phyloP scores from a whole-genome alignment of 768 basidiomycete genomes.

The Lactarius pseudohatsudake region DNA sequence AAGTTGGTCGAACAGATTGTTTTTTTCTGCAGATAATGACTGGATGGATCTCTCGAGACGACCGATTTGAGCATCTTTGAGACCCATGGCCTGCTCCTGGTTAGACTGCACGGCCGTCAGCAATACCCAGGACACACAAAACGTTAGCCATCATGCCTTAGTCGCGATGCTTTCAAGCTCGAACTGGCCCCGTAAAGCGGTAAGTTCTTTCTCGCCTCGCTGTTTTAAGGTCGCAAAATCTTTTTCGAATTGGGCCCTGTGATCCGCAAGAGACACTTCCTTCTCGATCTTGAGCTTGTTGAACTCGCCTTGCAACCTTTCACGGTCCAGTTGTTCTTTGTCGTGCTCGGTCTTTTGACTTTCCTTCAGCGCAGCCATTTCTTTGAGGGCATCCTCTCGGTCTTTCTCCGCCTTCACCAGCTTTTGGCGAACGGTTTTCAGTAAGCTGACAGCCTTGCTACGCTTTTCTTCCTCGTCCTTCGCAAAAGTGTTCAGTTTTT shows the following conservation, averaged over 20 bases:
- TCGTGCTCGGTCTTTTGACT: slow-evolving; percentile 50
- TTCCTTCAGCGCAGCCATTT: slow-evolving; percentile 53
- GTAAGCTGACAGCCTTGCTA: slow-evolving; percentile 84
- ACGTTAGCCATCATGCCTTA: slow-evolving; percentile 55
- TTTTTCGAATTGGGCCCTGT: slow-evolving; percentile 70
- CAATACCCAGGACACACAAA: slow-evolving; percentile 7
- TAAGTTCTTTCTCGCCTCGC: slow-evolving; percentile 71
- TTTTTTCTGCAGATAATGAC: slow-evolving; percentile 71
- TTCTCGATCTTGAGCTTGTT: slow-evolving; percentile 59
- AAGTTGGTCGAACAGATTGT: slow-evolving; percentile 77
- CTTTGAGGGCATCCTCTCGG: slow-evolving; percentile 72
- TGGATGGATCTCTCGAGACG: slow-evolving; percentile 71
- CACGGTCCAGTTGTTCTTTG: slow-evolving; percentile 46
- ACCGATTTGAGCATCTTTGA: slow-evolving; percentile 60
- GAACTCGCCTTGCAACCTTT: slow-evolving; percentile 61
- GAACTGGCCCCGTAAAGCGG: slow-evolving; percentile 62
- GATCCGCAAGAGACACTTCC: slow-evolving; percentile 56
- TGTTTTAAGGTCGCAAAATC: slow-evolving; percentile 63
- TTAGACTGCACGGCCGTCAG: slow-evolving; percentile 47
- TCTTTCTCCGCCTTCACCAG: slow-evolving; percentile 97
- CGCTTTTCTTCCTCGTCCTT: slow-evolving; percentile 99
- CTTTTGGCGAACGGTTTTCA: slow-evolving; percentile 96
- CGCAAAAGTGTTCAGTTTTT: slow-evolving; percentile 55
- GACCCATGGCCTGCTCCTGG: slow-evolving; percentile 64
- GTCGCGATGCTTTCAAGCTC: slow-evolving; percentile 73